Base-by-base conservation (phyloP, 495 filamentous ascomycete species). In the Aspergillus haitiensis region DNA sequence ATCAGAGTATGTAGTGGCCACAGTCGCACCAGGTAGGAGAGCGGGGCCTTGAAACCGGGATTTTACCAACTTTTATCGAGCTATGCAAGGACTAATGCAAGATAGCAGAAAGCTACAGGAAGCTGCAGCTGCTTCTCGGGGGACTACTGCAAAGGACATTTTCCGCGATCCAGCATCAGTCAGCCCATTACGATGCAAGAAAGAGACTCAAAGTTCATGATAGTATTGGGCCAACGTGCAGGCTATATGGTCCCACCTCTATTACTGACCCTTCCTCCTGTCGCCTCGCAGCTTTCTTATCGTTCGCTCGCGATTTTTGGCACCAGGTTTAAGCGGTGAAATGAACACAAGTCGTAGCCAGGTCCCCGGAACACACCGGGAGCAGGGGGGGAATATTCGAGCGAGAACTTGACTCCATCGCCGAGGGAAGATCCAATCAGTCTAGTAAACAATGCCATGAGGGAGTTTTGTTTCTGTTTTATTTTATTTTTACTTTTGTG, bases 61-160 rank as follows among this genome's bases (percentile, higher is more conserved):
- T 52, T 60, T 56, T 55, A 61, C 58, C 54, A 64, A 47, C 58
- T 58, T 60, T 51, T 51, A 52, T 59, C 58, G 53, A 55, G 60
- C 44, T 13, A 65, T 62, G 63, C 56, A 69, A 66, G 61, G 67
- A 62, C 55, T 59, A 55, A 69, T 63, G 67, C 67, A 69, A 58
- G 61, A 69, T 66, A 64, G 64, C 61, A 68, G 3, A 27, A 48
- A 63, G 62, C 60, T 68, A 61, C 60, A 44, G 45, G 15, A 37
- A 60, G 51, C 60, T 66, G 53, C 61, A 59, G 59, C 59, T 64
- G 58, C 51, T 62, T 55, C 58, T 58, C 59, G 53, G 61, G 44
- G 61, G 50, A 59, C 61, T 64, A 61, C 63, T 65, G 62, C 65
- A 68, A 21, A 59, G 56, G 46, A 56, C 60, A 55, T 9, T 40